A percentile compares a stretch with the other conserved stretches of the same genome.
These are phyloP conservation scores for Candida multigemmis DNA, from an alignment of 805 yeast genomes.

Conservation along the genomic window DNA sequence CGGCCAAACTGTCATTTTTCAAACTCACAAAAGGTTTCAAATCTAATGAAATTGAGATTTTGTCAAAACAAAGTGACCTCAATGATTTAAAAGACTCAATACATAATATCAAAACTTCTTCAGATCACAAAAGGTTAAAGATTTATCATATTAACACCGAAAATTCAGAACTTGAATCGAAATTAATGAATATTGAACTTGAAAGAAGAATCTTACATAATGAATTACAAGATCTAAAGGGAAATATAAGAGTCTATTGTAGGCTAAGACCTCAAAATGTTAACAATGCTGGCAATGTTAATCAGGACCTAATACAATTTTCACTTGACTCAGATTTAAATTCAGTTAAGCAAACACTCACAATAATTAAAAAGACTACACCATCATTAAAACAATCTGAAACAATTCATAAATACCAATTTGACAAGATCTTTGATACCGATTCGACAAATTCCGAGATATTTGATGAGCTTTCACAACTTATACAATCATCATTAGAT, in stretches of 20 bases:
- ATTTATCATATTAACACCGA: constrained; percentile 4
- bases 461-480: constrained; percentile 77
- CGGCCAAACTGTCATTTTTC: too few relatives aligned
- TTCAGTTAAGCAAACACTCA: constrained; percentile 2
- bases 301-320: constrained; percentile 23
- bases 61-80: not conserved
- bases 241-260: constrained; percentile 88
- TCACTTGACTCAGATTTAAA: constrained; percentile 7
- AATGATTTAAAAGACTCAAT: too few relatives aligned
- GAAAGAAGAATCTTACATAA: constrained; percentile 61
- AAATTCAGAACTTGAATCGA: constrained; percentile 9
- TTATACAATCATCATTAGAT: constrained; percentile 71
- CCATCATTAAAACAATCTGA: constrained; percentile 3
- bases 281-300: constrained; percentile 21
- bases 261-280: constrained; percentile 59
- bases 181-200: constrained; percentile 41
- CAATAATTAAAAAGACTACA: not conserved
- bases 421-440: constrained; percentile 70
- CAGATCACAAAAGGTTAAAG: not conserved
- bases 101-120: too few relatives aligned
- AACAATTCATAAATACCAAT: constrained; percentile 37
- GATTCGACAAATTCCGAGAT: constrained; percentile 48
- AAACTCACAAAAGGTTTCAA: too few relatives aligned
- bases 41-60: constrained; percentile 1
- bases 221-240: constrained; percentile 75